These are phyloP conservation scores for Brettanomyces sp. DNA, from an alignment of 805 yeast species.

Conservation along the genomic window DNA sequence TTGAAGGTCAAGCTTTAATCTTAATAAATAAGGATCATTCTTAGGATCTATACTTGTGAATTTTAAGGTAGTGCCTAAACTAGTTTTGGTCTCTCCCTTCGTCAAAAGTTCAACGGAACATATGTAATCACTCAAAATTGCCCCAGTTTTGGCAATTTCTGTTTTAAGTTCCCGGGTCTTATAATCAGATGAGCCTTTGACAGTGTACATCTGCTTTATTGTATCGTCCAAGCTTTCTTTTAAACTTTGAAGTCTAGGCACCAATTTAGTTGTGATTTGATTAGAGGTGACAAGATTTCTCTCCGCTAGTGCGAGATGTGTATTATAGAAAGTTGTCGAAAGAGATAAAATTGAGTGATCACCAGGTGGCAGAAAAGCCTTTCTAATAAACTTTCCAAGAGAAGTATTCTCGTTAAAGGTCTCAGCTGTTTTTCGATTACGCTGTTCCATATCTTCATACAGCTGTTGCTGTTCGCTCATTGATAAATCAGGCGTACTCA, in stretches of 20 bases:
- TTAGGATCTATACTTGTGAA: constrained; percentile 15
- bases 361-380: constrained; percentile 30
- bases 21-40: constrained; percentile 55
- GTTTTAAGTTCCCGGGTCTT: constrained; percentile 44
- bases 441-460: neutral
- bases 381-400: constrained; percentile 39
- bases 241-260: constrained; percentile 48
- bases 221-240: constrained; percentile 43
- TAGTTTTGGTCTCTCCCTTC: constrained; percentile 25
- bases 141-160: constrained; percentile 58
- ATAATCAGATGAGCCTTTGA: constrained; percentile 45
- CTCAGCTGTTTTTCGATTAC: neutral
- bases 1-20: constrained; percentile 55
- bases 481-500: constrained; percentile 11
- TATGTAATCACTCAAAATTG: constrained; percentile 37
- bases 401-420: neutral
- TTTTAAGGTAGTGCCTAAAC: constrained; percentile 21
- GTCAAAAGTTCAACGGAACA: constrained; percentile 34
- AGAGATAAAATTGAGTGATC: constrained; percentile 30
- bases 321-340: constrained; percentile 22
- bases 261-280: constrained; percentile 37
- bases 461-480: constrained; percentile 5
- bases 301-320: constrained; percentile 26
- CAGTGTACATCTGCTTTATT: constrained; percentile 43
- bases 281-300: constrained; percentile 42